Percentiles rank a stretch among this genome's conserved stretches.
Conservation (phyloP, 495 filamentous ascomycete genomes). For the Polyplosphaeria fusca region DNA sequence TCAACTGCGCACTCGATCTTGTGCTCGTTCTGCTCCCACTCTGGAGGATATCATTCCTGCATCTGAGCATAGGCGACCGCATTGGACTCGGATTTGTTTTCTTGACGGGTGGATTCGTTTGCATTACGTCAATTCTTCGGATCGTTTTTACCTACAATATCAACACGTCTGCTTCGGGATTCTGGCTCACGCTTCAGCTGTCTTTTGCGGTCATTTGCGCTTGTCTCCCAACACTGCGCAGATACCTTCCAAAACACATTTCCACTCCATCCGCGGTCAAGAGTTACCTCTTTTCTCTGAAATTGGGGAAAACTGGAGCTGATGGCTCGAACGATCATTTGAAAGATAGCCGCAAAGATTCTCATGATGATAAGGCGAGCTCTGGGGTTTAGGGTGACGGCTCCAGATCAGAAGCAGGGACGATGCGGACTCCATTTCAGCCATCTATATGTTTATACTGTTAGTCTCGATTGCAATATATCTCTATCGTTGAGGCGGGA, state of each 20-base stretch:
- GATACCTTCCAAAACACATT: neutral
- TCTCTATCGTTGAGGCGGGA: no score
- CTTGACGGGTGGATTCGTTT: slow-evolving; percentile 1
- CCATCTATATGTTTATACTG: no score
- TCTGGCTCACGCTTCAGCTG: slow-evolving; percentile 6
- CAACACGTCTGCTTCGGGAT: neutral
- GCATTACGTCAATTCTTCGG: neutral
- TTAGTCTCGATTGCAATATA: no score
- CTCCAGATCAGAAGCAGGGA: no score
- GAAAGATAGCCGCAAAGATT: no score
- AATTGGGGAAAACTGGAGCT: neutral
- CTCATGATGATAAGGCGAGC: no score
- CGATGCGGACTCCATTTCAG: no score
- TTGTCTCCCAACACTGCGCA: neutral
- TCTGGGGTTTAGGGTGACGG: no score
- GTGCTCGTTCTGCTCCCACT: neutral
- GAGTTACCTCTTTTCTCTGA: neutral
- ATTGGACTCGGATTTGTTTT: neutral
- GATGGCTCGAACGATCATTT: neutral
- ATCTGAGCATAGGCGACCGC: neutral
- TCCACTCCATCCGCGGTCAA: neutral
- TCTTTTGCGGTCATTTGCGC: slow-evolving; percentile 2
- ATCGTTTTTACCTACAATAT: slow-evolving; percentile 7
- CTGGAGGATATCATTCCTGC: neutral
- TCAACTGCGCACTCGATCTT: neutral